Base-by-base conservation (phyloP, 2,329 filamentous ascomycete genomes). In the Amylocarpus encephaloides region DNA sequence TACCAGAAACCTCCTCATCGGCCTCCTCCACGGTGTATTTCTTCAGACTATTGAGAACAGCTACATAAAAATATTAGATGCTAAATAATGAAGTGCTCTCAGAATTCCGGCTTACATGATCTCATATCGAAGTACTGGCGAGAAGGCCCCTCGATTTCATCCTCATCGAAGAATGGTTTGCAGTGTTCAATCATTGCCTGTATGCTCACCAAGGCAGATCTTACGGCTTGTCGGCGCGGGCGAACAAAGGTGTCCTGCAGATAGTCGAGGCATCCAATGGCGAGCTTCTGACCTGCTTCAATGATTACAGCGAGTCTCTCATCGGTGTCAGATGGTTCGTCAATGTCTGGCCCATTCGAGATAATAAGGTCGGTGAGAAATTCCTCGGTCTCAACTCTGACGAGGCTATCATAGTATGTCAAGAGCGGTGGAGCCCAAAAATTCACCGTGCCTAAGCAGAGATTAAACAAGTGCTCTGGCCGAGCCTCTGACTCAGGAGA, bases 371-470 rank as follows among this genome's bases (percentile, higher is more conserved):
- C 53, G 6, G 46, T 38, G 16, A 66, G 52, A 30, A 62, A 63
- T 4, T 56, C 55, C 33, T 62, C 60, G 0, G 75, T 74, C 39
- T 66, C 67, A 32, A 64, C 62, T 32, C 76, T 69, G 19, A 79
- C 71, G 3, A 59, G 54, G 29, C 62, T 64, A 39, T 78, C 75
- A 6, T 67, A 70, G 53, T 75, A 74, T n/a, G 75, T 70, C 18
- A 80, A 70, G 12, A 80, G 63, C 1, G 70, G 68, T 7, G 77
- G 77, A 3, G 68, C 74, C 74, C 76, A 80, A 36, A 70, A 65
- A 1, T 67, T 66, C 12, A 75, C 63, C n/a, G 65, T 67, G 13
- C 71, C 64, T 30, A 74, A 60, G 16, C 72, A 55, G 15, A 59
- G 38, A 57, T 56, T 57, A 70, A 71, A 60, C 39, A 62, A 46